Evolutionary conservation across 768 basidiomycete species (phyloP), one percentile per base, ranked within the genome.

Genomic region (Lactarius quietus): DNA sequence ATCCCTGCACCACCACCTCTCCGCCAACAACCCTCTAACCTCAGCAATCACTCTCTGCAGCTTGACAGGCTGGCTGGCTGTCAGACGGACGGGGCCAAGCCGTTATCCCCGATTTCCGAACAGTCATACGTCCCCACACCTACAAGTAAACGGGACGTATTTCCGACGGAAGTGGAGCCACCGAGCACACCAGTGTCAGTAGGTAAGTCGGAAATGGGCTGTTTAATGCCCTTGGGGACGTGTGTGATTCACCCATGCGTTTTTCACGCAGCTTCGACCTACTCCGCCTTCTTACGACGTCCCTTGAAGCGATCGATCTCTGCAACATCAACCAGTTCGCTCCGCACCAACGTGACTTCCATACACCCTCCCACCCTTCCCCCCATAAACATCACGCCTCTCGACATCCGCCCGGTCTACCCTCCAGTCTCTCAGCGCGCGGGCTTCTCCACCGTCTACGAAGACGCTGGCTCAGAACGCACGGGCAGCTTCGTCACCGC

Each of bases 91-190:
- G 41, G 60, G 17, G n/a, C 59, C 69, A 62, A 71, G 72, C 86
- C 82, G 53, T 80, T 89, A 41, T 87, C 87, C 1, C 87, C 88
- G 0, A 88, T 89, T 45, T 80, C 79, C 10, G 88, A 89, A 74
- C 82, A 82, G 68, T 84, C 87, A 61, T 87, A 87, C 70, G 71
- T 84, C 61, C 84, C 86, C 7, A 84, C 84, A 0, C 78, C 79
- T 57, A 51, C 48, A 15, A 51, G 48, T 3, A 76, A 75, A 64
- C 75, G 76, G 38, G 75, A 77, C n/a, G 31, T 73, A 68, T 35
- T 20, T 56, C 62, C 63, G 52, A 59, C 45, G 31, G 61, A 56
- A 45, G 28, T 53, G 29, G 69, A 70, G 54, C 74, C 73, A 18
- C n/a, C n/a, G n/a, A 62, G 61, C 31, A 73, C 74, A 1, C 59